Conservation (phyloP, 345 rosid genomes). For the Cochlearia excelsa region DNA sequence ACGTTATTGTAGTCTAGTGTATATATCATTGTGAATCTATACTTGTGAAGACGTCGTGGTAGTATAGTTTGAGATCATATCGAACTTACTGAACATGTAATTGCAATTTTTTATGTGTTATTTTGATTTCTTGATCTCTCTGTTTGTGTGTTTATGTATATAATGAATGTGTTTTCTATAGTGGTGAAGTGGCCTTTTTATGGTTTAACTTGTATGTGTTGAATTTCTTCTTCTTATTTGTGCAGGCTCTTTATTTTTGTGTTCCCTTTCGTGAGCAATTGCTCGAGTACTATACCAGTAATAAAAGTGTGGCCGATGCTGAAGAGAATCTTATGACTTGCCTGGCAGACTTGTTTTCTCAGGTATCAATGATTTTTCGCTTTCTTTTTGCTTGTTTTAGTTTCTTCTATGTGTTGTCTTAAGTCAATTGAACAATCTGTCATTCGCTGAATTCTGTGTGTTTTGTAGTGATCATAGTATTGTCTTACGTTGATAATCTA, state of each 20-base stretch:
- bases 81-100: too few relatives aligned
- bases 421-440: background rate
- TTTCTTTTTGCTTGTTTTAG: conserved; percentile 37
- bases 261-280: conserved; percentile 96
- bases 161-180: background rate
- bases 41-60: too few relatives aligned
- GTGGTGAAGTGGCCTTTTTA: conserved; percentile 69
- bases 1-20: too few relatives aligned
- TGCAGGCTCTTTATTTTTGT: conserved; percentile 97
- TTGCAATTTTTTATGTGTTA: background rate
- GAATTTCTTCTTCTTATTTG: conserved; percentile 43
- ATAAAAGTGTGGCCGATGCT: conserved; percentile 68
- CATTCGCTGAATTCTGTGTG: background rate
- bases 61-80: background rate
- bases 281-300: conserved; percentile 81
- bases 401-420: background rate
- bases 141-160: background rate
- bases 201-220: background rate
- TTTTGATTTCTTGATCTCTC: background rate
- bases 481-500: too few relatives aligned
- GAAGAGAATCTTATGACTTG: conserved; percentile 98
- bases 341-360: conserved; percentile 90
- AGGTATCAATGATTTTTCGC: conserved; percentile 42
- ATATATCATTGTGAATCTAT: too few relatives aligned
- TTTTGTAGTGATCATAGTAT: background rate